A percentile compares a stretch with the other conserved stretches of the same genome.
Conservation (phyloP, 139 green algal genomes). For the Coelastrella sp. region DNA sequence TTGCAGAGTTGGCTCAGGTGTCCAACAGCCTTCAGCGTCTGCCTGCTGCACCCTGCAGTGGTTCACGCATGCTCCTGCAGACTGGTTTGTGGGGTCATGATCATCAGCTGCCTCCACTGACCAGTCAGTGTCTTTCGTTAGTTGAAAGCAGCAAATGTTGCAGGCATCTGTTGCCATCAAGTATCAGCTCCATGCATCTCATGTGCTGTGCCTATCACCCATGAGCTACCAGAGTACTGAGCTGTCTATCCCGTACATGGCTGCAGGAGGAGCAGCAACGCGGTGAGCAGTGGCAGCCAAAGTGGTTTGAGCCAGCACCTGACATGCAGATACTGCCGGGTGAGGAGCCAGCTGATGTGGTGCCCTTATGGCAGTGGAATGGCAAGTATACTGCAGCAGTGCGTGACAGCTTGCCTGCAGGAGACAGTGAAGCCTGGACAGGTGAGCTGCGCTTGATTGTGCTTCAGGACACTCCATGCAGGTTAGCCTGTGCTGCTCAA, state of each 20-base stretch:
- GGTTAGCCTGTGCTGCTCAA: background rate
- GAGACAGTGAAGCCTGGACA: background rate
- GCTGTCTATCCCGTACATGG: background rate
- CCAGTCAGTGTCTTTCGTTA: background rate
- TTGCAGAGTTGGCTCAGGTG: background rate
- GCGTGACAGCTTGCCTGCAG: background rate
- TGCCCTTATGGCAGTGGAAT: conserved; percentile 76
- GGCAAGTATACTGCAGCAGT: conserved; percentile 47
- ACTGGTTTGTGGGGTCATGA: background rate
- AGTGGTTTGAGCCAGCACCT: conserved; percentile 75
- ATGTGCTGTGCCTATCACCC: background rate
- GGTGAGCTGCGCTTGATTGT: background rate
- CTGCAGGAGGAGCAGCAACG: conserved; percentile 66
- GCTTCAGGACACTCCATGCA: background rate
- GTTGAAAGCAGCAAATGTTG: background rate
- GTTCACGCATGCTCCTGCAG: too few relatives aligned
- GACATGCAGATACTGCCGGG: conserved; percentile 50
- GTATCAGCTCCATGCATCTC: too few relatives aligned
- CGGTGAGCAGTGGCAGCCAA: conserved; percentile 74
- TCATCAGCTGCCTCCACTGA: background rate
- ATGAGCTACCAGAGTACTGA: background rate
- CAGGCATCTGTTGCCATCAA: background rate
- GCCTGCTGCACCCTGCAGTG: background rate
- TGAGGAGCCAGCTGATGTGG: conserved; percentile 71
- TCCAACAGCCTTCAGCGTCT: background rate